Base-by-base conservation (phyloP, 2,329 filamentous ascomycete genomes). In the Colletotrichum melonis region DNA sequence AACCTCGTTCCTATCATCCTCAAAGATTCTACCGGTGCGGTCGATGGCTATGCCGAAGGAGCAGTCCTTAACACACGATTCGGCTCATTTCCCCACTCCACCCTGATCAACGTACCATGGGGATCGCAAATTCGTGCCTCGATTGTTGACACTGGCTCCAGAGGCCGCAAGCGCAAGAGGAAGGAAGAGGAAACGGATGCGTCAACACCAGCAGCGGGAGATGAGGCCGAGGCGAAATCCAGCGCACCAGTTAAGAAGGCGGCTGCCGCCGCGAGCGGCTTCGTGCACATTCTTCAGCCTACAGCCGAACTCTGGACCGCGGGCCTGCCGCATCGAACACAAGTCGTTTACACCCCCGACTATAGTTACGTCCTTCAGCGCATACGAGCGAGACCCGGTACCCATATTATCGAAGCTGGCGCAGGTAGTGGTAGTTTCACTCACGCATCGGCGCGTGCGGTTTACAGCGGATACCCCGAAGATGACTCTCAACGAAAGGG, bases 41-140 rank as follows among this genome's bases (percentile, higher is more conserved):
- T 92, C 75, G 89, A 92, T 79, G 93, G 93, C 72, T 95, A 95
- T 78, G 89, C 90, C 35, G 93, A 95, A 80, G 93, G 93, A 46
- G 92, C 92, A 59, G 93, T 95, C 2, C 91, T 95, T 67, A 98
- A 98, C 84, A 99, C 96, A 1, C 92, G 95, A 57, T 99, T 98
- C 79, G 97, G 97, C 62, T 98, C 95, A 0, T 96, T 95, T 74
- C 94, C 94, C 0, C 94, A 96, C 80, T 93, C 90, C 12, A 95
- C 94, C 0, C 84, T 96, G 58, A 88, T 98, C 68, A 88, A 91
- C 5, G 87, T 95, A 67, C 93, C 94, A 55, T 98, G 96, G 96
- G 97, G 97, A 32, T 95, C 94, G 7, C 97, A 98, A 81, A 92
- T 98, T 26, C 89, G 94, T 59, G 97, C 97, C 8, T 98, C 95